Percentiles rank a stretch among this genome's conserved stretches.
These are phyloP conservation scores for Colletotrichum sp. DNA, from an alignment of 2,329 filamentous ascomycete genomes.

Conservation along the genomic window DNA sequence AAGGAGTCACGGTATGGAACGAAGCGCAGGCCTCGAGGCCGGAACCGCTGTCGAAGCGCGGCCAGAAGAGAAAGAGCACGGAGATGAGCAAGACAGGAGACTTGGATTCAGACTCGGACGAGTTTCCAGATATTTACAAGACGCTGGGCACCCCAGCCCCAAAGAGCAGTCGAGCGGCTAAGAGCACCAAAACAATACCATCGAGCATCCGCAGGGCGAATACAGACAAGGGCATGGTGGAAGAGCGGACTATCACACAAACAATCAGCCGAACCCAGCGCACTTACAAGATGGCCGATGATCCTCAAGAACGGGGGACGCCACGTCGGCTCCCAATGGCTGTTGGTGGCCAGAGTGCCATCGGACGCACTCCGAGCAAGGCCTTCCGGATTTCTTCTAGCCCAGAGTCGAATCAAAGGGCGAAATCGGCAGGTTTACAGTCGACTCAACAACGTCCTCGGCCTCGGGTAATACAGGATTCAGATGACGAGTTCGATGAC, in stretches of 20 bases:
- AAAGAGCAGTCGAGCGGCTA: constrained; percentile 31
- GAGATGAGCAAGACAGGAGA: constrained; percentile 43
- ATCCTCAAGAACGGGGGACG: neutral
- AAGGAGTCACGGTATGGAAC: constrained; percentile 46
- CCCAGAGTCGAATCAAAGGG: constrained; percentile 19
- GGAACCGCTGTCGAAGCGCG: constrained; percentile 40
- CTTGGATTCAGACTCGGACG: constrained; percentile 41
- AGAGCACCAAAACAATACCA: constrained; percentile 1
- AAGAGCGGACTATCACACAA: constrained; percentile 25
- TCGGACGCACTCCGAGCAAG: constrained; percentile 26
- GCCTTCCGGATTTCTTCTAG: constrained; percentile 17
- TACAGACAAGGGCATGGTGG: constrained; percentile 13
- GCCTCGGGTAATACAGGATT: constrained; percentile 55
- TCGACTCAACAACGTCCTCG: constrained; percentile 11
- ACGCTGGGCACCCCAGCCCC: constrained; percentile 45
- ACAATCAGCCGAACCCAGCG: constrained; percentile 26
- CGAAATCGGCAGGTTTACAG: neutral
- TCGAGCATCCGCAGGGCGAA: constrained; percentile 6
- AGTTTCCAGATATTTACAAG: constrained; percentile 61
- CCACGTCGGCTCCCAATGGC: constrained; percentile 2
- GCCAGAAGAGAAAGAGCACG: constrained; percentile 58
- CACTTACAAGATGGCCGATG: constrained; percentile 12
- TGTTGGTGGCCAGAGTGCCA: neutral
- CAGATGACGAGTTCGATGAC: constrained; percentile 64
- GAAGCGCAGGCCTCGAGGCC: constrained; percentile 45